These are phyloP conservation scores for Pichia norvegensis DNA, from an alignment of 1,139 yeast genomes.

Conservation along the genomic window DNA sequence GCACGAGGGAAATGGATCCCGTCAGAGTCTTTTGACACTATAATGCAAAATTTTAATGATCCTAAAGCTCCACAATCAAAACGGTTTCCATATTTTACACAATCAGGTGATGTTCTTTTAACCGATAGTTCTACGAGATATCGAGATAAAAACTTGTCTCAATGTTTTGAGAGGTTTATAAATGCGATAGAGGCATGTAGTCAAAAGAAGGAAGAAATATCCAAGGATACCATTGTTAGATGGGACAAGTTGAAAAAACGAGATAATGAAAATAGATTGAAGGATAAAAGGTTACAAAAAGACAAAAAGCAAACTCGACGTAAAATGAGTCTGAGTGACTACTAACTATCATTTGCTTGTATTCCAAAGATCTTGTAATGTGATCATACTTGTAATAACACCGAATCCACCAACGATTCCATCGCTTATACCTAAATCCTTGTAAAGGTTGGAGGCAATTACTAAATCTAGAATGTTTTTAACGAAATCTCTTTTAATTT, in stretches of 20 bases:
- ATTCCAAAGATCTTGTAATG: constrained; percentile 67
- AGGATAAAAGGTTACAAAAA: constrained; percentile 17
- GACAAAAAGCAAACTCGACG: constrained; percentile 20
- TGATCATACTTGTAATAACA: constrained; percentile 69
- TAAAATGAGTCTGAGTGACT: constrained; percentile 17
- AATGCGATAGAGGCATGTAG: constrained; percentile 20
- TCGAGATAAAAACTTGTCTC: constrained; percentile 24
- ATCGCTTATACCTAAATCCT: constrained; percentile 57
- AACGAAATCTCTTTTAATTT: constrained; percentile 56
- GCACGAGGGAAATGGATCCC: constrained; percentile 58
- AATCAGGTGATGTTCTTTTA: constrained; percentile 21
- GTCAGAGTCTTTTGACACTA: constrained; percentile 37
- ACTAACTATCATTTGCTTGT: constrained; percentile 5
- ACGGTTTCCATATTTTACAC: constrained; percentile 23
- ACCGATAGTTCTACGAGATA: constrained; percentile 18
- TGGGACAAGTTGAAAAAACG: constrained; percentile 21
- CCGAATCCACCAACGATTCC: constrained; percentile 85
- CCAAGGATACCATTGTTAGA: constrained; percentile 13
- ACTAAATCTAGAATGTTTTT: constrained; percentile 76
- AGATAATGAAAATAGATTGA: constrained; percentile 19
- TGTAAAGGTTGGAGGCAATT: constrained; percentile 67
- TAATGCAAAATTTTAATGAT: constrained; percentile 26
- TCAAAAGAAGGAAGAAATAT: constrained; percentile 12
- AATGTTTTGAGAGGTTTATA: constrained; percentile 24
- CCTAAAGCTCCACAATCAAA: constrained; percentile 14